Conservation (phyloP, 345 rosid species). For the Atalantia buxifolia region DNA sequence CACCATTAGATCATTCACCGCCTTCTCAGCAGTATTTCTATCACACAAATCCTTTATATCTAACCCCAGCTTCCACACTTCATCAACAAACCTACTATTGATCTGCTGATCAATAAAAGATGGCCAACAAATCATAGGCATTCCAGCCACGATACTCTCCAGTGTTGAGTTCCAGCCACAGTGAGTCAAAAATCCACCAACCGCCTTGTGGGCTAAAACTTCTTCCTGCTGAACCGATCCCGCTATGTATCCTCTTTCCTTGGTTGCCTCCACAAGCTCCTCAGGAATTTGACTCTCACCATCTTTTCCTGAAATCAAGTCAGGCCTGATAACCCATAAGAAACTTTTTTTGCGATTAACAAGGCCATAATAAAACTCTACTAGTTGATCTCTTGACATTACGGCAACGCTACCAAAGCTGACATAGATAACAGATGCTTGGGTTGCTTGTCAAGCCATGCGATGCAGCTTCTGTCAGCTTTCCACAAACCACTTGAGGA, state of each 20-base stretch:
- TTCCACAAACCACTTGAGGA: constrained; percentile 28
- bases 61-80: background rate
- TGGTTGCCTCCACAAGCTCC: background rate
- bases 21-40: background rate
- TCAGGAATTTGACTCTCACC: background rate
- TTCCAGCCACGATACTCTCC: background rate
- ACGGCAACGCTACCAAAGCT: background rate
- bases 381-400: background rate
- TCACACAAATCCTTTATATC: background rate
- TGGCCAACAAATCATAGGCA: background rate
- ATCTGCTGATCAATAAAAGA: background rate
- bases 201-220: background rate
- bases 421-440: background rate
- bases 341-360: background rate
- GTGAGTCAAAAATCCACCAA: background rate
- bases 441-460: background rate
- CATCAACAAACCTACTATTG: background rate
- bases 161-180: background rate
- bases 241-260: background rate
- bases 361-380: background rate
- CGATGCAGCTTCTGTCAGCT: constrained; percentile 24
- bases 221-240: background rate
- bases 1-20: background rate
- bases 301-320: background rate
- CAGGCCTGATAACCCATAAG: background rate